Base-by-base conservation (phyloP, 2,329 filamentous ascomycete species). In the Clathrospora elynae region DNA sequence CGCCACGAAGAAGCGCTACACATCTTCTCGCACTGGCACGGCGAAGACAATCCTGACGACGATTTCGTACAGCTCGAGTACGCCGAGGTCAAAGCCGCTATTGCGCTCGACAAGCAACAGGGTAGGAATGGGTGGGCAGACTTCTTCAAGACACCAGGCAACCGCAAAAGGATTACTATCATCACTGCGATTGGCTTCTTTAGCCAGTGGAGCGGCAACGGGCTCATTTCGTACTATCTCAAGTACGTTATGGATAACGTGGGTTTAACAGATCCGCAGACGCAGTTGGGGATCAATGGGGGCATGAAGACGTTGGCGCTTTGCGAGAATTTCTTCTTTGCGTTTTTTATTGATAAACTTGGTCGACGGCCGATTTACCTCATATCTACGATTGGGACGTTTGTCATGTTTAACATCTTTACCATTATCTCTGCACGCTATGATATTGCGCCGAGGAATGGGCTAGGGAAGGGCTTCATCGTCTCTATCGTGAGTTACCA, bases 1-100 rank as follows among this genome's bases (percentile, higher is more conserved):
- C 75, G 76, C 10, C 67, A 74, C 3, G 78, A 81, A 17, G 75
- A 83, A 53, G 81, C 79, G 1, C 69, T 77, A 16, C 61, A 70
- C 4, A 73, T 82, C 6, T 70, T 86, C 20, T 72, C 77, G 6
- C 75, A 75, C 42, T 80, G 82, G 57, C 82, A 81, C 46, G 72
- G 76, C 2, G 46, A 49, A 10, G 74, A 79, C 38, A 71, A 74
- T 2, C 54, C 61, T 10, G 42, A 53, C 14, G 48, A 55, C 13
- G 32, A 42, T 4, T 40, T 51, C 13, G 47, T 57, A 4, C 36
- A 43, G 29, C 46, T 54, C 5, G 54, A 59, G 32, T 51, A 46
- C 22, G 46, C 42, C n/a, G 49, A 56, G 19, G 46, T 55, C 10
- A 37, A 46, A 7, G 46, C 44, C 5, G 46, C 46, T 12, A 37